phyloP scores from a whole-genome alignment of 768 basidiomycete genomes.

The Podaxis mareebaensis region DNA sequence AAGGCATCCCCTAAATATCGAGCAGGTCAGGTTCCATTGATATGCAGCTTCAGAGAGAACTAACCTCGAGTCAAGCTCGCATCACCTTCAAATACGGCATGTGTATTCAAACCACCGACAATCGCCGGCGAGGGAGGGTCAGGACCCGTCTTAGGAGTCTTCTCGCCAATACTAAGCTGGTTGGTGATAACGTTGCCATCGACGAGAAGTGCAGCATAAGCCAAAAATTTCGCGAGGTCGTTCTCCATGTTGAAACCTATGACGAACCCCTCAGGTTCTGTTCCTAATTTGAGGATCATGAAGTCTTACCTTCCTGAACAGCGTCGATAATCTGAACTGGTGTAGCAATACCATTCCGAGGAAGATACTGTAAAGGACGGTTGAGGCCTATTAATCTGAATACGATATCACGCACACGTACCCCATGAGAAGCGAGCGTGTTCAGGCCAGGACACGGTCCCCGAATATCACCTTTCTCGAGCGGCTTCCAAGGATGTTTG shows the following conservation, averaged over 20 bases:
- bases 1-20: constrained; percentile 17
- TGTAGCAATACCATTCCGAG: constrained; percentile 19
- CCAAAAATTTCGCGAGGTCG: constrained; percentile 19
- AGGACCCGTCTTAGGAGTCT: constrained; percentile 17
- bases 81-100: constrained; percentile 21
- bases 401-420: constrained; percentile 2
- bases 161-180: constrained; percentile 20
- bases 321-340: constrained; percentile 19
- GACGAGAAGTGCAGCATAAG: constrained; percentile 20
- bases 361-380: constrained; percentile 17
- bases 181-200: constrained; percentile 21
- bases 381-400: neutral
- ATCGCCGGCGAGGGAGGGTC: constrained; percentile 22
- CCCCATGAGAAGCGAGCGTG: constrained; percentile 24
- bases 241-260: constrained; percentile 20
- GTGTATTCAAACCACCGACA: constrained; percentile 21
- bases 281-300: neutral
- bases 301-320: constrained; percentile 19
- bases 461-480: constrained; percentile 19
- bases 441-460: constrained; percentile 24
- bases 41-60: neutral
- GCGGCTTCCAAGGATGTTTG: constrained; percentile 23
- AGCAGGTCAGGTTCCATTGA: neutral
- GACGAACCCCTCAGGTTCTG: neutral
- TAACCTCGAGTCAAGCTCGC: constrained; percentile 18